Evolutionary conservation across 345 rosid species (phyloP), one percentile per base, ranked within the genome.

Genomic region (Arabis hirsuta): DNA sequence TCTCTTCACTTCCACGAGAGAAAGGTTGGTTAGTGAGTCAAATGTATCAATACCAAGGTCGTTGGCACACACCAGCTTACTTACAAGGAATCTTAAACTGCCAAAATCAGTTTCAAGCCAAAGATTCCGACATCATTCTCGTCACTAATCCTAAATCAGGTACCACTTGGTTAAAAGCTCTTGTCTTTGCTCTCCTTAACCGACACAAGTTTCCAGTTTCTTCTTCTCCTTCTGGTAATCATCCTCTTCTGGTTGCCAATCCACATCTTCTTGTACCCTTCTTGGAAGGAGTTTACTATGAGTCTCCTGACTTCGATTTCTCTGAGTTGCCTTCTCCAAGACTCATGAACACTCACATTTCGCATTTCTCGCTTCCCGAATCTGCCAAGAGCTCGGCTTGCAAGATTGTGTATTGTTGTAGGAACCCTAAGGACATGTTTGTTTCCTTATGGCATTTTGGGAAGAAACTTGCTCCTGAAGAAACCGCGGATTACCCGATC

Each of bases 401-500:
- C 51, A 84, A 82, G 82, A 46, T 84, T 47, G 84, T 88, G 55
- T 88, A 82, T 41, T 61, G 84, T 54, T 85, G 85, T n/a, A 80
- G 90, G 67, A 80, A 88, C 62, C 90, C 87, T 2, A 84, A 82
- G 60, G 92, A 85, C 62, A 80, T 76, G 65, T 80, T 84, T 47
- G 84, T 82, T 2, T 88, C 93, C 3, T 71, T 81, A 7, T 82
- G 87, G 86, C 86, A 82, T 71, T 88, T 84, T 71, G 72, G 83
- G 4, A 84, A 83, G 82, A 82, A 68, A 41, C 34, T 81, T 32
- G 77, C 82, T 51, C 66, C 59, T n/a, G 6, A 61, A 0, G 72
- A 76, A 3, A 74, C 38, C 16, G 83, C 73, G 0, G 41, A 53
- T 0, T 69, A 46, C 46, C 68, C 82, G 0, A 69, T 88, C 1